phyloP scores from a whole-genome alignment of 306 rosid species.

The Echinosophora koreensis region DNA sequence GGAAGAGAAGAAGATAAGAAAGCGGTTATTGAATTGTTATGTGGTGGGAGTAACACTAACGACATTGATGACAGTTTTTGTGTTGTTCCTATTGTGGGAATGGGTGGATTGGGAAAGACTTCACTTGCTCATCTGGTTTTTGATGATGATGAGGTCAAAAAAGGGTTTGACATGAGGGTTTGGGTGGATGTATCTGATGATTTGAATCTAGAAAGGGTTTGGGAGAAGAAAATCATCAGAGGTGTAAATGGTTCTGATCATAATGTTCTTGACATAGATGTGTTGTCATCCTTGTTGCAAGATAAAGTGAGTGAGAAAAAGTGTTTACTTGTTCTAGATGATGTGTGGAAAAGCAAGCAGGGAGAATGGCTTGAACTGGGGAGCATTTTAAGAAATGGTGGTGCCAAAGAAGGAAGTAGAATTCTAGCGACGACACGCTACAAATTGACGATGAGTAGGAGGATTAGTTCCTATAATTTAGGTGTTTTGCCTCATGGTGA shows the following conservation, averaged over 20 bases:
- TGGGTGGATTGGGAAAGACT: slow-evolving; percentile 50
- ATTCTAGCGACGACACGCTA: slow-evolving; percentile 36
- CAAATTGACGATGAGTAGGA: not conserved
- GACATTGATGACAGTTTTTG: not conserved
- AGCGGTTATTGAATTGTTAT: not conserved
- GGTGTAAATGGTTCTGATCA: not conserved
- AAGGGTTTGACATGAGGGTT: slow-evolving; percentile 22
- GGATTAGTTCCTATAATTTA: not conserved
- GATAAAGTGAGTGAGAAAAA: not conserved
- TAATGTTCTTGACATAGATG: not conserved
- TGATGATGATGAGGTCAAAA: slow-evolving; percentile 23
- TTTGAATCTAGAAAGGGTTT: not conserved
- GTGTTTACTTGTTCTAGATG: slow-evolving; percentile 43
- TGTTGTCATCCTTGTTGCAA: not conserved
- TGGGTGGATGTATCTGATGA: slow-evolving; percentile 41
- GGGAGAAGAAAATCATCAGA: slow-evolving; percentile 6
- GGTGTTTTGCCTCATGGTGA: slow-evolving; percentile 21
- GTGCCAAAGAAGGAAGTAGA: slow-evolving; percentile 17
- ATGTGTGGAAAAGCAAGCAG: slow-evolving; percentile 36
- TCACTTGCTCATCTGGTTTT: slow-evolving; percentile 34
- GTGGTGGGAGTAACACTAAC: not conserved
- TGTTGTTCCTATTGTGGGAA: slow-evolving; percentile 42
- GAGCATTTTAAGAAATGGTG: slow-evolving; percentile 7
- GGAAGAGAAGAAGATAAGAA: slow-evolving; percentile 38
- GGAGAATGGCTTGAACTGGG: slow-evolving; percentile 29